phyloP scores from a whole-genome alignment of 345 rosid genomes.

The Lepidium africanum region DNA sequence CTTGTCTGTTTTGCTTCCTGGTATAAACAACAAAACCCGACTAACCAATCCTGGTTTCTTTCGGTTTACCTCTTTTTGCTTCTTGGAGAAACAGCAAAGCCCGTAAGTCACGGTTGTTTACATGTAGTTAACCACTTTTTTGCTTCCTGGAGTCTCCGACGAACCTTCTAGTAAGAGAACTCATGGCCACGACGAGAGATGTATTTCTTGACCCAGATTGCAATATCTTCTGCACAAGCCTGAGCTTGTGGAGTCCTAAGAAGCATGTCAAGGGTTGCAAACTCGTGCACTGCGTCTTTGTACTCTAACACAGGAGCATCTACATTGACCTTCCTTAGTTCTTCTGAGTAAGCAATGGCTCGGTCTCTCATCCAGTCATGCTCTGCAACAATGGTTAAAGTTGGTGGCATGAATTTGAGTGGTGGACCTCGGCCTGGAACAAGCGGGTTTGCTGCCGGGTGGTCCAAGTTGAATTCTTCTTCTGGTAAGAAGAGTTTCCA shows the following conservation, averaged over 20 bases:
- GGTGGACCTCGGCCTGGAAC: constrained; percentile 67
- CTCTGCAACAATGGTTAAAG: constrained; percentile 87
- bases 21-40: neutral
- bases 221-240: constrained; percentile 86
- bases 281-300: constrained; percentile 91
- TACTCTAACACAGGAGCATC: constrained; percentile 89
- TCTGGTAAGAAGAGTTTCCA: constrained; percentile 86
- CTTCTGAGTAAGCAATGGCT: constrained; percentile 92
- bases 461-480: constrained; percentile 71
- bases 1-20: neutral
- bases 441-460: constrained; percentile 83
- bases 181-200: constrained; percentile 82
- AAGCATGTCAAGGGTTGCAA: constrained; percentile 93
- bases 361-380: constrained; percentile 98
- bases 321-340: constrained; percentile 73
- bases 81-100: neutral
- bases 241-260: constrained; percentile 83
- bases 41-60: neutral
- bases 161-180: constrained; percentile 56
- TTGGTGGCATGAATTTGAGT: constrained; percentile 85
- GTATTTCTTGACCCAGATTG: constrained; percentile 89
- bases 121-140: neutral
- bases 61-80: neutral
- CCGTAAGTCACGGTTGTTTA: neutral
- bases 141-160: neutral